These are phyloP conservation scores for Oryza officinalis DNA, from an alignment of 176 grass and related monocot genomes.

Conservation along the genomic window DNA sequence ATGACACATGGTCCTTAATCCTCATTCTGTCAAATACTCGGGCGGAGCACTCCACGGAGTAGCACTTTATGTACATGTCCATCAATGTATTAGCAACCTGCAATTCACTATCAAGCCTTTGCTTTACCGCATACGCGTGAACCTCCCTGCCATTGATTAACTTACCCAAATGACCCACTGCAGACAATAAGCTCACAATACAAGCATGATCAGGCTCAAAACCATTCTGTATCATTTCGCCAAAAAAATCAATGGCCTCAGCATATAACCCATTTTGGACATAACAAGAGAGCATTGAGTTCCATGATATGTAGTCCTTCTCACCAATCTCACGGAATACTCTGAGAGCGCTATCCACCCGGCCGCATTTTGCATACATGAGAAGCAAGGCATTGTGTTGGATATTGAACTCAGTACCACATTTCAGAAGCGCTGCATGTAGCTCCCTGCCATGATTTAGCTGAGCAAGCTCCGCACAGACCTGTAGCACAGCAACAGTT, in stretches of 20 bases:
- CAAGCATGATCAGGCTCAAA: slow-evolving; percentile 72
- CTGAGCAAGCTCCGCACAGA: slow-evolving; percentile 67
- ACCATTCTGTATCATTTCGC: slow-evolving; percentile 49
- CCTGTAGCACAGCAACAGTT: slow-evolving; percentile 61
- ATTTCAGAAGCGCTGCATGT: slow-evolving; percentile 67
- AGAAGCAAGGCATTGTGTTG: slow-evolving; percentile 71
- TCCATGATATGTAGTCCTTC: slow-evolving; percentile 86
- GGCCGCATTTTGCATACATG: slow-evolving; percentile 68
- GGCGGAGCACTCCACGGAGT: slow-evolving; percentile 36
- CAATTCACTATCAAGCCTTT: slow-evolving; percentile 59
- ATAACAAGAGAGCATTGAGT: slow-evolving; percentile 82
- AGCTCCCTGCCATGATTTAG: slow-evolving; percentile 70
- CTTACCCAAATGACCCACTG: slow-evolving; percentile 61
- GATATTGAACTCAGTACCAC: slow-evolving; percentile 42
- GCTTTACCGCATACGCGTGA: slow-evolving; percentile 85
- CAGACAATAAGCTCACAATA: slow-evolving; percentile 68
- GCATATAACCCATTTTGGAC: slow-evolving; percentile 69
- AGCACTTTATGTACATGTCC: slow-evolving; percentile 89
- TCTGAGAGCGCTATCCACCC: slow-evolving; percentile 47
- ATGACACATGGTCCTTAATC: slow-evolving; percentile 74
- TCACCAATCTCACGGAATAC: slow-evolving; percentile 64
- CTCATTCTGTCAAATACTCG: slow-evolving; percentile 61
- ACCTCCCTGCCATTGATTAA: slow-evolving; percentile 58
- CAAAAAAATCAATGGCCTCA: slow-evolving; percentile 54
- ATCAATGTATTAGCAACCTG: slow-evolving; percentile 83